Percentiles rank a stretch among this genome's conserved stretches.
These are phyloP conservation scores for Bretschneidera sinensis DNA, from an alignment of 345 rosid species.

Conservation along the genomic window DNA sequence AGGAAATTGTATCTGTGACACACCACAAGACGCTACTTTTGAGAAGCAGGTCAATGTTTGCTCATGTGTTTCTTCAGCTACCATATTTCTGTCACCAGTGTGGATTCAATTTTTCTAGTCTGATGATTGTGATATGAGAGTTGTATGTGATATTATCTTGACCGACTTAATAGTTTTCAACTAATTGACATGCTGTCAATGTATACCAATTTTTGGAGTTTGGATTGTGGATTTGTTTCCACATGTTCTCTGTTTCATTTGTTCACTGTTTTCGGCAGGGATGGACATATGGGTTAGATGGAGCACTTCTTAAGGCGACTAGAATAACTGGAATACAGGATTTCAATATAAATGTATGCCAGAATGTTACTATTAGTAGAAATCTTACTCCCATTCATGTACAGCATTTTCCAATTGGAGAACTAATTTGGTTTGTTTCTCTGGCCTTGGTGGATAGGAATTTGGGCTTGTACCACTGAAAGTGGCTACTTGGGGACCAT, in stretches of 20 bases:
- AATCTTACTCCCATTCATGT: slow-evolving; percentile 9
- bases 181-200: no score
- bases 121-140: no score
- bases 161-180: no score
- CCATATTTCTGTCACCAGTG: no score
- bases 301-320: slow-evolving; percentile 79
- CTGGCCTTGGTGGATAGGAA: slow-evolving; percentile 43
- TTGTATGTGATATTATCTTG: no score
- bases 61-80: no score
- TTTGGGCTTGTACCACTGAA: slow-evolving; percentile 68
- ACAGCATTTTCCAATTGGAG: background rate
- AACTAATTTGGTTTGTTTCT: slow-evolving; percentile 20
- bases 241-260: background rate
- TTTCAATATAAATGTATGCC: slow-evolving; percentile 51
- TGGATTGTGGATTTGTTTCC: background rate
- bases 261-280: slow-evolving; percentile 40
- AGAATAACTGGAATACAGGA: slow-evolving; percentile 59
- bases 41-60: no score
- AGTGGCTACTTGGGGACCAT: slow-evolving; percentile 87
- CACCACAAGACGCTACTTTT: no score
- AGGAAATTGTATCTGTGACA: no score
- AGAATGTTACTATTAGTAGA: background rate
- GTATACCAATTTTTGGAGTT: background rate
- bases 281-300: slow-evolving; percentile 81
- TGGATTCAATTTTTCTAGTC: no score